Evolutionary conservation across 768 basidiomycete genomes (phyloP), one percentile per base, ranked within the genome.

Genomic region (Sporobolomyces roseus): DNA sequence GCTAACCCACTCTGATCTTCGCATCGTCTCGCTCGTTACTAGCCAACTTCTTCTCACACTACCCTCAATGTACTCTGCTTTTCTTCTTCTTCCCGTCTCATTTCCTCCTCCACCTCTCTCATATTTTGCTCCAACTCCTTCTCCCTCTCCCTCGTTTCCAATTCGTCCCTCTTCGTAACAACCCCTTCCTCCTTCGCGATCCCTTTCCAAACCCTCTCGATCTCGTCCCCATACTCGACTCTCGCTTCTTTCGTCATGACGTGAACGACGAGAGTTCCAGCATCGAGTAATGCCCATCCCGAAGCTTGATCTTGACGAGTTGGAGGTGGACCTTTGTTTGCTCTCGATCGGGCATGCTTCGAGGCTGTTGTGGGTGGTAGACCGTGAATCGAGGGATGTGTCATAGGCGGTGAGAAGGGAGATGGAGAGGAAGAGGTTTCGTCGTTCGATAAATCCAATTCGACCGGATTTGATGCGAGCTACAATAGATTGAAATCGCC

Each of bases 201-300:
- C 2, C 38, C 36, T 7, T 41, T 59, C 67, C 71, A 69, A n/a
- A 73, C 45, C 33, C 59, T 38, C 58, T 69, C 71, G 16, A 73
- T 62, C 29, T 59, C 64, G 6, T 46, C 10, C 3, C 68, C 68
- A 50, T 65, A 75, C 53, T 55, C 54, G 32, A 29, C 52, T 36
- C 74, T 33, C 33, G 65, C 74, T 21, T 70, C 63, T 10, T 10
- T 35, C 35, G 74, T 74, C 70, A 73, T 70, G 27, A 73, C 63
- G 51, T 75, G 74, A 25, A 75, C 70, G 41, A 75, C 67, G 21
- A 73, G 59, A n/a, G 53, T 53, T 3, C 72, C 70, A 4, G 70
- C 70, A 33, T 75, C 74, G 30, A 75, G 53, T 43, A 75, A 32
- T 13, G 66, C 69, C 74, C 74, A 75, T 12, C 74, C 65, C 1